Percentiles rank a stretch among this genome's conserved stretches.
Evolutionary conservation across 1,284 basidiomycete species (phyloP).

Genomic region (Rhodotorula sp.): DNA sequence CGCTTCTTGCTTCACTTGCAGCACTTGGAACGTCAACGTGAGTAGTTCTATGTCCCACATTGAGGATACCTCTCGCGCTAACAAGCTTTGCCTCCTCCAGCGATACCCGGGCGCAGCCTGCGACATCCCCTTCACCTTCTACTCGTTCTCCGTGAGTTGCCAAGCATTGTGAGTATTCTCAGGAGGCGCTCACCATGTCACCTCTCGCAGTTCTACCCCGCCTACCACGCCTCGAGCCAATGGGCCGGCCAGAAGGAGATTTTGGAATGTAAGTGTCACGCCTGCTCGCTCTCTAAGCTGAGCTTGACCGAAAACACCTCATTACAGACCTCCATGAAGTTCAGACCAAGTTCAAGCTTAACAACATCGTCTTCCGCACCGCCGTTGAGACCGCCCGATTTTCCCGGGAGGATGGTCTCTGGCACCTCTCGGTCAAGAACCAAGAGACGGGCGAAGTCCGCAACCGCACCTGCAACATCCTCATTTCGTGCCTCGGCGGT

Average conservation of each 20-base stretch:
- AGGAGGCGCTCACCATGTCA: not conserved
- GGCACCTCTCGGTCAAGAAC: slow-evolving; percentile 32
- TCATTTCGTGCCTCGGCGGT: slow-evolving; percentile 36
- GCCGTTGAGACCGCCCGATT: slow-evolving; percentile 22
- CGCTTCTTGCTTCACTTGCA: not conserved
- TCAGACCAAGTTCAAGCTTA: slow-evolving; percentile 19
- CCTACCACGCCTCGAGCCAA: slow-evolving; percentile 17
- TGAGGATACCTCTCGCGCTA: not conserved
- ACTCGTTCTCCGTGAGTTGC: slow-evolving; percentile 34
- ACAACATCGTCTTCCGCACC: slow-evolving; percentile 36
- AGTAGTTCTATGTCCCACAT: not conserved
- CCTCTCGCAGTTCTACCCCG: slow-evolving; percentile 16
- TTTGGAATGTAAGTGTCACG: slow-evolving; percentile 10
- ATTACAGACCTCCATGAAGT: slow-evolving; percentile 29
- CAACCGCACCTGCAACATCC: slow-evolving; percentile 37
- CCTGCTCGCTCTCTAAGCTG: not conserved
- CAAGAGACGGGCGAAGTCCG: slow-evolving; percentile 20
- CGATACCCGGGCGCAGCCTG: slow-evolving; percentile 37
- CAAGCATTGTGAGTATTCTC: fast-evolving
- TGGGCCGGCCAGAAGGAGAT: slow-evolving; percentile 31
- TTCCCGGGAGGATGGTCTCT: slow-evolving; percentile 30
- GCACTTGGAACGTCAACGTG: slow-evolving; percentile 30
- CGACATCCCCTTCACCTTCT: slow-evolving; percentile 37
- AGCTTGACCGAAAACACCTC: not conserved
- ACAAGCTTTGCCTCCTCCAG: not conserved